Percentiles rank a stretch among this genome's conserved stretches.
Evolutionary conservation across 768 basidiomycete species (phyloP).

Genomic region (Trametes meyenii): DNA sequence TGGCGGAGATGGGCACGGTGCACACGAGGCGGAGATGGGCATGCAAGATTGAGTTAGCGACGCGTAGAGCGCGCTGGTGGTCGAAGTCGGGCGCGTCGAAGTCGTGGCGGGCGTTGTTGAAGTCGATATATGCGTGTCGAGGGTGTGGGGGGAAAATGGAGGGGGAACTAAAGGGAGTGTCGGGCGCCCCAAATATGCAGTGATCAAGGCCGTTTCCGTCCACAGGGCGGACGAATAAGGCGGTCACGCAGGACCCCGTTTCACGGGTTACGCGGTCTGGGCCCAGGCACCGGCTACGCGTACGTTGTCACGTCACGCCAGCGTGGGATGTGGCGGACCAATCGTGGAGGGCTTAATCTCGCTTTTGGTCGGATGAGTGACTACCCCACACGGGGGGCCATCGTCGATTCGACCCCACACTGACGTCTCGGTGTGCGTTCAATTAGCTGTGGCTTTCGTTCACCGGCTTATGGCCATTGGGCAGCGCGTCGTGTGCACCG

Average conservation of each 20-base stretch:
- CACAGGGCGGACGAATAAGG: conserved; percentile 5
- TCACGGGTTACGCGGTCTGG: conserved; percentile 8
- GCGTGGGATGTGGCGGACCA: neutral
- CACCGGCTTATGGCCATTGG: neutral
- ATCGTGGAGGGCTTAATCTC: conserved; percentile 9
- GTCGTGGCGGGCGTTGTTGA: conserved; percentile 15
- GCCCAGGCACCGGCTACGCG: conserved; percentile 8
- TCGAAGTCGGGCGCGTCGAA: conserved; percentile 7
- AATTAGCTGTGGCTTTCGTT: neutral
- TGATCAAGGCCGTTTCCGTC: conserved; percentile 7
- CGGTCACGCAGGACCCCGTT: conserved; percentile 12
- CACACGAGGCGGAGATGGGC: conserved; percentile 27
- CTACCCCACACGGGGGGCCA: conserved; percentile 8
- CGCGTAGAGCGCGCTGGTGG: conserved; percentile 23
- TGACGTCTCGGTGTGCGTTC: conserved; percentile 5
- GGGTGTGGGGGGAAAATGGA: conserved; percentile 5
- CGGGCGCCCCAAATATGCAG: conserved; percentile 21
- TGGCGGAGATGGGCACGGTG: conserved; percentile 23
- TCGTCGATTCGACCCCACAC: conserved; percentile 13
- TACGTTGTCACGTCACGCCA: conserved; percentile 17
- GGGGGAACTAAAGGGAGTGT: neutral
- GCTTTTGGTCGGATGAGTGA: conserved; percentile 6
- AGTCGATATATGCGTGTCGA: conserved; percentile 15
- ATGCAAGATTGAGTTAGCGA: conserved; percentile 14
- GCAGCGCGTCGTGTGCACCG: neutral